These are phyloP conservation scores for Sporisorium sorghi DNA, from an alignment of 1,284 basidiomycete genomes.

Conservation along the genomic window DNA sequence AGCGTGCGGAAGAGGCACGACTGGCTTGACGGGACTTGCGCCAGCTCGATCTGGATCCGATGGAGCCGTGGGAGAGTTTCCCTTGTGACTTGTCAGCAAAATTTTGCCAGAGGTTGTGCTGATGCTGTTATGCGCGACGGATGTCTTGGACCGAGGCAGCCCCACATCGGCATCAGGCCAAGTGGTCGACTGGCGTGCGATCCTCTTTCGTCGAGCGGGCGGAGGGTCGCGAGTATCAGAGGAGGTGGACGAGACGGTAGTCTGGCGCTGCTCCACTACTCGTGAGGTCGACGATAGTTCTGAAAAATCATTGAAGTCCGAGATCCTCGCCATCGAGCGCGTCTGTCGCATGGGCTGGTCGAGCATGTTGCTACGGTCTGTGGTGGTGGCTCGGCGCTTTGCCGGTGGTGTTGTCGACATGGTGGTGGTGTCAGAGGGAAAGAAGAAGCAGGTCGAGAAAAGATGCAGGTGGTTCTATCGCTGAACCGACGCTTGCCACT, in stretches of 20 bases:
- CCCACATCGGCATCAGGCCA: constrained; percentile 26
- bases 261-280: constrained; percentile 1
- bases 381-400: constrained; percentile 33
- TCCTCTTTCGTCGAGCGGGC: constrained; percentile 28
- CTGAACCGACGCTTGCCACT: neutral
- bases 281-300: constrained; percentile 12
- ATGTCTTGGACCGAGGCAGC: constrained; percentile 33
- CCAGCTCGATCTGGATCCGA: constrained; percentile 6
- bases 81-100: constrained; percentile 32
- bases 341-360: constrained; percentile 49
- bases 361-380: constrained; percentile 18
- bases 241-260: too few relatives aligned
- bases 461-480: neutral
- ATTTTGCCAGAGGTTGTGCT: neutral
- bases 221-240: too few relatives aligned
- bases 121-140: neutral
- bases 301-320: constrained; percentile 20
- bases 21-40: constrained; percentile 30
- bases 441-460: neutral
- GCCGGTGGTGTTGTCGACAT: constrained; percentile 46
- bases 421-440: neutral
- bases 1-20: constrained; percentile 10
- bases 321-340: constrained; percentile 47
- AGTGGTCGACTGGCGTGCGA: constrained; percentile 15
- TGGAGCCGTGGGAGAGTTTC: constrained; percentile 21